A percentile compares a stretch with the other conserved stretches of the same genome.
Evolutionary conservation across 2,329 filamentous ascomycete species (phyloP).

Genomic region (Ceratocystis variospora): DNA sequence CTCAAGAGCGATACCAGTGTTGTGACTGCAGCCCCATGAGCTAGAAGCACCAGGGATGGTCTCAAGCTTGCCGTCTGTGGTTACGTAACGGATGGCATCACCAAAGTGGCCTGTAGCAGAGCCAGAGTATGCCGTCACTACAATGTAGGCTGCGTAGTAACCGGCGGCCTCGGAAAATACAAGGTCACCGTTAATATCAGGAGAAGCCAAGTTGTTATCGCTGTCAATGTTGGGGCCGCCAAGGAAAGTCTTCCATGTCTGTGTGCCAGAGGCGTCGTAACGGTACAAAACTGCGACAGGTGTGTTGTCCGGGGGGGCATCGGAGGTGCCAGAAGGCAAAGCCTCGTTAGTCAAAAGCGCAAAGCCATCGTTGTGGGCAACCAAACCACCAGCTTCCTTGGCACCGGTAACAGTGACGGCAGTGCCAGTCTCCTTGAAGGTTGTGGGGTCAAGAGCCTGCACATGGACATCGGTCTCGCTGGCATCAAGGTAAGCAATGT

Average conservation of each 20-base stretch:
- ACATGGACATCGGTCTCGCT: slow-evolving; percentile 43
- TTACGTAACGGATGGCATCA: slow-evolving; percentile 35
- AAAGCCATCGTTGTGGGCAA: slow-evolving; percentile 51
- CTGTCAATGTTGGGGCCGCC: slow-evolving; percentile 42
- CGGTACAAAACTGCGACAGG: slow-evolving; percentile 47
- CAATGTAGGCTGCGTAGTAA: slow-evolving; percentile 48
- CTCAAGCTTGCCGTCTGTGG: slow-evolving; percentile 37
- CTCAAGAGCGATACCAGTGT: slow-evolving; percentile 51
- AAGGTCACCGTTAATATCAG: slow-evolving; percentile 49
- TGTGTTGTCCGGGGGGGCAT: slow-evolving; percentile 24
- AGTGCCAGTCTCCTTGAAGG: slow-evolving; percentile 40
- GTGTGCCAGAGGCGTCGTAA: slow-evolving; percentile 36
- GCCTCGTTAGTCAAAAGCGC: slow-evolving; percentile 47
- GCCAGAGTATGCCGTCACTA: slow-evolving; percentile 45
- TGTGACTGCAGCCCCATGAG: slow-evolving; percentile 49
- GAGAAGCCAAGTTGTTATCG: slow-evolving; percentile 35
- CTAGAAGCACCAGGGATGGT: slow-evolving; percentile 39
- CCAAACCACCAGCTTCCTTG: slow-evolving; percentile 46
- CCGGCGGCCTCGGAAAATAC: slow-evolving; percentile 43
- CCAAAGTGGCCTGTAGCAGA: slow-evolving; percentile 43
- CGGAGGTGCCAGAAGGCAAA: slow-evolving; percentile 35
- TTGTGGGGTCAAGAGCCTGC: slow-evolving; percentile 40
- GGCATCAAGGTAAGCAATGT: slow-evolving; percentile 45
- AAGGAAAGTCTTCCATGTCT: slow-evolving; percentile 45
- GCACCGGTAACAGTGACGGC: slow-evolving; percentile 38